phyloP scores from a whole-genome alignment of 2,329 filamentous ascomycete genomes.

The Xylaria sp. region DNA sequence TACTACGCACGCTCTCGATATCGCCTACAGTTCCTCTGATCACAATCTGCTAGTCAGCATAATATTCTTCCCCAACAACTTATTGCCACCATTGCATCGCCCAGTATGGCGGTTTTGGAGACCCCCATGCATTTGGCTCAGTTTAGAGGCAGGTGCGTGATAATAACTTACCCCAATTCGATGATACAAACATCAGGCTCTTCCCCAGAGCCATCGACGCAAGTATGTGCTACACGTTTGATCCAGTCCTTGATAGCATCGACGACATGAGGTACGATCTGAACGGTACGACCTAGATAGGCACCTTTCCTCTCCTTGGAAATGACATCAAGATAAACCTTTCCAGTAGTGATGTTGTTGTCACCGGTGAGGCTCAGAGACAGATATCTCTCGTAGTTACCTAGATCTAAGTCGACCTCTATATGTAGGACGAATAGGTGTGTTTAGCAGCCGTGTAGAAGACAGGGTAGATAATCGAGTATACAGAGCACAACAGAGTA shows the following conservation, averaged over 20 bases:
- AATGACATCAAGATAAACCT: slow-evolving; percentile 92
- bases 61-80: not conserved
- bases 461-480: not conserved
- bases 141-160: not conserved
- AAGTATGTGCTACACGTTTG: slow-evolving; percentile 82
- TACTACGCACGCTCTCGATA: slow-evolving; percentile 42
- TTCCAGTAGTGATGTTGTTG: slow-evolving; percentile 97
- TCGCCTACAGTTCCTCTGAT: slow-evolving; percentile 44
- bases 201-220: slow-evolving; percentile 84
- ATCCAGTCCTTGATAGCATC: slow-evolving; percentile 95
- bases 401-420: slow-evolving; percentile 65
- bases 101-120: not conserved
- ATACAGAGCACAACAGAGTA: not conserved
- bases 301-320: slow-evolving; percentile 74
- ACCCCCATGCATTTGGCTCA: not conserved
- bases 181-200: slow-evolving; percentile 94
- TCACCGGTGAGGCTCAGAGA: slow-evolving; percentile 83
- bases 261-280: slow-evolving; percentile 93
- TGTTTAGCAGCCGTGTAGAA: not conserved
- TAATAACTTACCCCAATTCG: slow-evolving; percentile 40
- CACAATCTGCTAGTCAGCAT: slow-evolving; percentile 9
- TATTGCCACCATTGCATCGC: not conserved
- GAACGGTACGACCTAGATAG: slow-evolving; percentile 89
- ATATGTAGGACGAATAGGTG: not conserved
- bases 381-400: slow-evolving; percentile 75